Conservation (phyloP, 768 basidiomycete species). For the Kockovaella imperatae region DNA sequence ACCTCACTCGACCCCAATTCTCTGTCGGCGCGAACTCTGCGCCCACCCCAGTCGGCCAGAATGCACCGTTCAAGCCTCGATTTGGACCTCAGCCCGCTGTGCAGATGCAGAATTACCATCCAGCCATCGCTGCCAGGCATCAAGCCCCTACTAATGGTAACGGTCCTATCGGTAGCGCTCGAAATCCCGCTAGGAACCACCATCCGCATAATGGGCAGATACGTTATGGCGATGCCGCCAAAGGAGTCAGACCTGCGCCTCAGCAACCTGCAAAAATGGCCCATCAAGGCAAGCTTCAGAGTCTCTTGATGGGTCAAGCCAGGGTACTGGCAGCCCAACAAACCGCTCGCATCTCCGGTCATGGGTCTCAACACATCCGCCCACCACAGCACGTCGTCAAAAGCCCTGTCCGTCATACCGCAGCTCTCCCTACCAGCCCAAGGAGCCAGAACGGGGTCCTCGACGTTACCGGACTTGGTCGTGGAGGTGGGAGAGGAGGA, state of each 20-base stretch:
- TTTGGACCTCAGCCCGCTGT: conserved; percentile 61
- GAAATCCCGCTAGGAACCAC: conserved; percentile 52
- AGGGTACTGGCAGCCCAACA: conserved; percentile 7
- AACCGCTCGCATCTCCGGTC: not conserved
- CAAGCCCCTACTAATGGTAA: conserved; percentile 34
- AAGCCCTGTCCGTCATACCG: not conserved
- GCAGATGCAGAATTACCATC: conserved; percentile 15
- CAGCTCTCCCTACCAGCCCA: not conserved
- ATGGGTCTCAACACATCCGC: not conserved
- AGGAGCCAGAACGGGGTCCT: not conserved
- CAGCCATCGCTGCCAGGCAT: conserved; percentile 1
- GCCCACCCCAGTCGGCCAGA: conserved; percentile 19
- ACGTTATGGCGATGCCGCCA: conserved; percentile 40
- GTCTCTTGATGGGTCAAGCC: conserved; percentile 5
- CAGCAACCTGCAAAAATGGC: not conserved
- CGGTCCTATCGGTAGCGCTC: conserved; percentile 61
- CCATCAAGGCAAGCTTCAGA: conserved; percentile 14
- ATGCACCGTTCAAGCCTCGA: conserved; percentile 58
- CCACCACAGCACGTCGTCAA: not conserved
- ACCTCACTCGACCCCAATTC: conserved; percentile 78
- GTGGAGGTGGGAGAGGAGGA: conserved; percentile 1
- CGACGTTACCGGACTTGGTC: not conserved
- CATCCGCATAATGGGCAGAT: conserved; percentile 14
- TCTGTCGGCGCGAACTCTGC: conserved; percentile 55
- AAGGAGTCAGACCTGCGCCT: conserved; percentile 25